Percentiles rank a stretch among this genome's conserved stretches.
Evolutionary conservation across 257 asterid genomes (phyloP).

Genomic region (Fraxinus quadrangulata): DNA sequence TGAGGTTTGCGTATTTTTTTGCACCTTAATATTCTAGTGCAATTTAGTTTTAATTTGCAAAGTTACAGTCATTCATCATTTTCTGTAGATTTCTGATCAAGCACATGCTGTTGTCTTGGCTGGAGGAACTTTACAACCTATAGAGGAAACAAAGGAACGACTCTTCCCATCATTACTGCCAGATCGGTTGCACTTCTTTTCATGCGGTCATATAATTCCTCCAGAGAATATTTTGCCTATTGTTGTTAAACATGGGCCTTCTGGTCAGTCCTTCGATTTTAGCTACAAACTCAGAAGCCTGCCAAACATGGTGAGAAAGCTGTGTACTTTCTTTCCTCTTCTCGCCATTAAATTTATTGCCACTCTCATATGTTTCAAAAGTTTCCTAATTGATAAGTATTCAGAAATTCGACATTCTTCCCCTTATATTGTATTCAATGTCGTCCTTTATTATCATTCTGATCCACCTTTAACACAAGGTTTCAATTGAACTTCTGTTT

Average conservation of each 20-base stretch:
- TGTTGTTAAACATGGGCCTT: constrained; percentile 86
- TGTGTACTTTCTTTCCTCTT: constrained; percentile 19
- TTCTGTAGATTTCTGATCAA: constrained; percentile 58
- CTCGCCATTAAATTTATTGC: constrained; percentile 3
- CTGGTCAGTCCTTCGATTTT: constrained; percentile 74
- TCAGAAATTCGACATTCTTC: neutral
- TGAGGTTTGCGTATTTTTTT: constrained; percentile 58
- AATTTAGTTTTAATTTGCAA: neutral
- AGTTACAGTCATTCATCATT: neutral
- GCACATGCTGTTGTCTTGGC: constrained; percentile 90
- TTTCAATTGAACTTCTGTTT: constrained; percentile 11
- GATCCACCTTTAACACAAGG: neutral
- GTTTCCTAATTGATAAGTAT: neutral
- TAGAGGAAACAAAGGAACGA: constrained; percentile 92
- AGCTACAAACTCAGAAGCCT: constrained; percentile 78
- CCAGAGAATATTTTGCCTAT: constrained; percentile 80
- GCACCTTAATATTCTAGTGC: constrained; percentile 6
- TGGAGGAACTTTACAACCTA: constrained; percentile 96
- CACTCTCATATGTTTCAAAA: constrained; percentile 5
- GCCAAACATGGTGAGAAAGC: constrained; percentile 65
- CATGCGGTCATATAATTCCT: constrained; percentile 90
- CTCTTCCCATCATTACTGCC: constrained; percentile 69
- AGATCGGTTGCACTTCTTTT: constrained; percentile 66
- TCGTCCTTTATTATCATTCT: neutral
- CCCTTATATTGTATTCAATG: neutral